phyloP scores from a whole-genome alignment of 2,329 filamentous ascomycete species.

The Fusarium tricinctum region DNA sequence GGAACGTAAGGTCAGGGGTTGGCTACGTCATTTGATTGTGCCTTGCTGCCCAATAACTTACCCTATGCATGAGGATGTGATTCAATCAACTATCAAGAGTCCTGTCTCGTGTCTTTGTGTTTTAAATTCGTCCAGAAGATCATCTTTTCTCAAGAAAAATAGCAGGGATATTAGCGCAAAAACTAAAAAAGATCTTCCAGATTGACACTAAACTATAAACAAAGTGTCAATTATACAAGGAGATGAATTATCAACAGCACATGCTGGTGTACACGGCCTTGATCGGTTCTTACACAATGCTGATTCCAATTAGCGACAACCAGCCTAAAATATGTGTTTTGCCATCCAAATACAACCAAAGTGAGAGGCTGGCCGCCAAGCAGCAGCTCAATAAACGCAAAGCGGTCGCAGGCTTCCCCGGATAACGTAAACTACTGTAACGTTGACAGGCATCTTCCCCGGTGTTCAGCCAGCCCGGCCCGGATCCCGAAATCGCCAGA shows the following conservation, averaged over 20 bases:
- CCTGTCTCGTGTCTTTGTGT: neutral
- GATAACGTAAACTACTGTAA: neutral
- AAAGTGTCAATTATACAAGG: neutral
- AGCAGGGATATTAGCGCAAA: neutral
- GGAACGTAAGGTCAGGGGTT: neutral
- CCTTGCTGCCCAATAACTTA: constrained; percentile 3
- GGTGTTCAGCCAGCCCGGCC: constrained; percentile 29
- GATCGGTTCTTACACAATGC: too few relatives aligned
- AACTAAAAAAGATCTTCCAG: neutral
- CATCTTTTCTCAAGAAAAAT: neutral
- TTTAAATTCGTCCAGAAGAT: neutral
- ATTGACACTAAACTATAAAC: neutral
- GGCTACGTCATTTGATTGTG: constrained; percentile 22
- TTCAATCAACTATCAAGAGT: neutral
- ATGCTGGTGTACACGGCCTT: neutral
- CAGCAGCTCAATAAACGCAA: neutral
- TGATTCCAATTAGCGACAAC: neutral
- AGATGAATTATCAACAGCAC: too few relatives aligned
- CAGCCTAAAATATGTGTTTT: too few relatives aligned
- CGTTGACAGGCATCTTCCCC: neutral
- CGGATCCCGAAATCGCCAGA: constrained; percentile 2
- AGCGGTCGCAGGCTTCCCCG: neutral
- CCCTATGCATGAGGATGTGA: neutral
- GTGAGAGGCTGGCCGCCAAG: too few relatives aligned
- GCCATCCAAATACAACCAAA: too few relatives aligned